Evolutionary conservation across 148 eudicot species (phyloP).

Genomic region (Heliamphora exappendiculata): DNA sequence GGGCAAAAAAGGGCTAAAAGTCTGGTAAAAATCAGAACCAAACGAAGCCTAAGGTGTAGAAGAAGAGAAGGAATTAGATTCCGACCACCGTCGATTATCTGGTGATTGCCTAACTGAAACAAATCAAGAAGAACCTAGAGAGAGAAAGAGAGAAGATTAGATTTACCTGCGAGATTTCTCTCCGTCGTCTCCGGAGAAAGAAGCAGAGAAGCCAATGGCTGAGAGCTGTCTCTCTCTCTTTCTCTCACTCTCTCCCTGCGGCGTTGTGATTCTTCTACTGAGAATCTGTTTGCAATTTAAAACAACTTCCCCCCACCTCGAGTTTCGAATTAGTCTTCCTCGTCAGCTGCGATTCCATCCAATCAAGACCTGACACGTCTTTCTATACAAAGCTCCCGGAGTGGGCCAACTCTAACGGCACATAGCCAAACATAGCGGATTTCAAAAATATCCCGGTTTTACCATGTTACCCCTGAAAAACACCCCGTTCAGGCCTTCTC

Average conservation of each 20-base stretch:
- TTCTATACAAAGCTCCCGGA: not conserved
- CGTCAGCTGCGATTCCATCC: not conserved
- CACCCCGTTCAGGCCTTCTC: no score
- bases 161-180: not conserved
- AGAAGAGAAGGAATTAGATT: no score
- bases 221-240: not conserved
- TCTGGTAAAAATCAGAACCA: no score
- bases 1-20: no score
- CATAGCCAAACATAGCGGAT: not conserved
- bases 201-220: not conserved
- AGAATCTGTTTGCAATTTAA: not conserved
- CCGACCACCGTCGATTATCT: not conserved
- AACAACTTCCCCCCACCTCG: not conserved
- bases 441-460: not conserved
- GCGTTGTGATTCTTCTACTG: not conserved
- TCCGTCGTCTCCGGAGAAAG: not conserved
- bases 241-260: slow-evolving; percentile 6
- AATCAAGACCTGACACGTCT: not conserved
- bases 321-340: not conserved
- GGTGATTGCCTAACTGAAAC: not conserved
- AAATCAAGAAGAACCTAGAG: no score
- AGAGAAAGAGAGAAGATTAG: not conserved
- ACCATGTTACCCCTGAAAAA: not conserved
- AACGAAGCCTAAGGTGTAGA: no score
- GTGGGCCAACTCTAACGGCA: not conserved